Evolutionary conservation across 345 rosid species (phyloP), one percentile per base, ranked within the genome.

Genomic region (Turritis glabra): DNA sequence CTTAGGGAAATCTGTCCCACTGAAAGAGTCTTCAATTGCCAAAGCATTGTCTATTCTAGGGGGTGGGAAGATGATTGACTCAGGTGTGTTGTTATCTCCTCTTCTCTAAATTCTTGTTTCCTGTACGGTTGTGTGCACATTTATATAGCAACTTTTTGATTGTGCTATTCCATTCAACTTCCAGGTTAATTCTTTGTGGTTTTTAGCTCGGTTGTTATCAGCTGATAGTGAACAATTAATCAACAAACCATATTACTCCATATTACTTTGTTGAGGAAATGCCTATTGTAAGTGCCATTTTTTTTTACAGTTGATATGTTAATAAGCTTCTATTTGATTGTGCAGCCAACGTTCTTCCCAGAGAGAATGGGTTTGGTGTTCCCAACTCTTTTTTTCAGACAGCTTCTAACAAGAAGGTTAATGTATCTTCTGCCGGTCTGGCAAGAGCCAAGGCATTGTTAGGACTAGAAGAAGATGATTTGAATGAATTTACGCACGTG

Each of bases 391-490:
- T 88, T 69, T 91, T 94, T 79, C 88, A 83, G 71, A 88, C 96
- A 48, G 97, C 85, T 33, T 90, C 96, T 19, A 93, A 97, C 55
- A 91, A 88, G 76, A 76, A 58, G 66, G 90, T 91, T 33, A 76
- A 70, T 67, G 66, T 84, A 75, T 88, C 98, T 73, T 83, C 93
- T 67, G 80, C 87, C 40, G 89, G 95, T 64, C 59, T 91, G 59
- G 70, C 79, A 26, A 89, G 84, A 85, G 97, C 97, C 71, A 88
- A 82, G 84, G 78, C 74, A 40, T 72, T 91, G 81, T 64, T 94
- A 82, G 91, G 92, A 40, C 64, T 85, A 77, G 89, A 85, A 43
- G 89, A 81, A 62, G 78, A 48, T 46, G 77, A 70, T 48, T 78
- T 77, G 57, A 65, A 82, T 74, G 85, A 72, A 52, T 80, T 79